Conservation (phyloP, 2,329 filamentous ascomycete species). For the Colletotrichum sp. region DNA sequence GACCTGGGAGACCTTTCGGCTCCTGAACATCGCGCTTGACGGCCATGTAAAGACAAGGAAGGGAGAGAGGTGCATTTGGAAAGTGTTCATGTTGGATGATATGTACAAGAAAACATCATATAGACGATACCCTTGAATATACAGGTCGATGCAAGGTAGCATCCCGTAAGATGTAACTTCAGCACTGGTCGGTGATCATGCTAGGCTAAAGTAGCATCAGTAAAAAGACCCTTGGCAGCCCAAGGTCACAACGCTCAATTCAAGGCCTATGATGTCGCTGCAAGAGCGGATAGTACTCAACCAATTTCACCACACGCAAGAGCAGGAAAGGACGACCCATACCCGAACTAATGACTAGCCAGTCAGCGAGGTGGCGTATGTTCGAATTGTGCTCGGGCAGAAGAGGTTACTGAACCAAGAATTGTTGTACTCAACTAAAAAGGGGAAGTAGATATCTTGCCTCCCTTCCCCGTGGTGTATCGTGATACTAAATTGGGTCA, state of each 20-base stretch:
- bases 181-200: background rate
- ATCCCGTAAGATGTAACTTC: background rate
- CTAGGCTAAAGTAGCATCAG: background rate
- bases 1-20: constrained; percentile 33
- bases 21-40: constrained; percentile 9
- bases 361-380: background rate
- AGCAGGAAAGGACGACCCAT: background rate
- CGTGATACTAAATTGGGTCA: background rate
- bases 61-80: background rate
- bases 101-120: background rate
- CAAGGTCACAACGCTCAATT: background rate
- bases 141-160: background rate
- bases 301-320: background rate
- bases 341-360: too few relatives aligned
- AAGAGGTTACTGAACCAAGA: background rate
- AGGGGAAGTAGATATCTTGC: background rate
- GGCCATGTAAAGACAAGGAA: background rate
- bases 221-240: background rate
- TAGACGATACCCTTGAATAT: background rate
- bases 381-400: background rate
- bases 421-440: background rate
- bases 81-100: background rate
- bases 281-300: background rate
- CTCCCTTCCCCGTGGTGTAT: background rate
- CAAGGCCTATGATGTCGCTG: background rate